Evolutionary conservation across 2,329 filamentous ascomycete species (phyloP).

Genomic region (Dactylellina cionopaga): DNA sequence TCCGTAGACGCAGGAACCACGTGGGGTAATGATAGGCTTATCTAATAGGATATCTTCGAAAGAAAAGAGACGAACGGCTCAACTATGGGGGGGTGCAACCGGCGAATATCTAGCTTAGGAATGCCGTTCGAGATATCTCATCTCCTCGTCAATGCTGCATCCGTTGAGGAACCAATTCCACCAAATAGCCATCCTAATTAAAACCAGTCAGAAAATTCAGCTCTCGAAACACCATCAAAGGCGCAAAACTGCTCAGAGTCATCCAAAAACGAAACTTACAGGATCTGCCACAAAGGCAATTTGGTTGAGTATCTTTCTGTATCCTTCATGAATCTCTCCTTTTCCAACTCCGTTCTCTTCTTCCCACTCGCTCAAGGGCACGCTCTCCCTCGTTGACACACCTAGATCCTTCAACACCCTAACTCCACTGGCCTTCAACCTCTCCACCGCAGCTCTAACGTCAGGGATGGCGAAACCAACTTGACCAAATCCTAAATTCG

Average conservation of each 20-base stretch:
- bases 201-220: not conserved
- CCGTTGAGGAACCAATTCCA: conserved; percentile 44
- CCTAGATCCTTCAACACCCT: conserved; percentile 53
- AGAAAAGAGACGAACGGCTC: too few species aligned
- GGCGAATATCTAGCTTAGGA: too few species aligned
- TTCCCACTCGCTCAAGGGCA: conserved; percentile 55
- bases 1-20: too few species aligned
- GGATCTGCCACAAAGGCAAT: conserved; percentile 59
- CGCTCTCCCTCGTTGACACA: conserved; percentile 56
- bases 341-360: conserved; percentile 39
- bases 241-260: not conserved
- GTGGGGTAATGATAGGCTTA: too few species aligned
- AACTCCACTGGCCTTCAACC: conserved; percentile 17
- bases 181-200: conserved; percentile 55
- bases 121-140: too few species aligned
- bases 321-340: conserved; percentile 55
- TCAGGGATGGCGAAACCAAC: conserved; percentile 60
- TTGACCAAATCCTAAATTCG: conserved; percentile 58
- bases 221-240: not conserved
- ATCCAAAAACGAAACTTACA: not conserved
- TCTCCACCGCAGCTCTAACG: conserved; percentile 56
- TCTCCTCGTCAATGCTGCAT: conserved; percentile 14
- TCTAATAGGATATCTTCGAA: too few species aligned
- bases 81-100: too few species aligned
- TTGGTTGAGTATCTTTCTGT: conserved; percentile 58